Percentiles rank a stretch among this genome's conserved stretches.
These are phyloP conservation scores for Closterium sp. DNA, from an alignment of 139 green algal species.

Conservation along the genomic window DNA sequence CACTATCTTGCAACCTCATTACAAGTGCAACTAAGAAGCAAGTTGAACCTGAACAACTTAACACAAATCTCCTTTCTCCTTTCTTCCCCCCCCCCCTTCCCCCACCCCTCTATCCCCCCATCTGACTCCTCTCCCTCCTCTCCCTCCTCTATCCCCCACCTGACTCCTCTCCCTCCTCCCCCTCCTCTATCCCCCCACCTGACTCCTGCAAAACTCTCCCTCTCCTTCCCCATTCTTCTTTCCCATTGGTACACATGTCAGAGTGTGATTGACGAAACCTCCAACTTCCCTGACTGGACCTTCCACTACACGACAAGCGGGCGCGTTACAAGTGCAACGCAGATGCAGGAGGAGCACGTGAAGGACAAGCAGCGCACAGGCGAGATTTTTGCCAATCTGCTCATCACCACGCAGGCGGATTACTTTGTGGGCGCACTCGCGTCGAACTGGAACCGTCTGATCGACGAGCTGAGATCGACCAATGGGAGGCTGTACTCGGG, in stretches of 20 bases:
- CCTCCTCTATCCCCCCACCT: too few relatives aligned
- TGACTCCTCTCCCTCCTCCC: too few relatives aligned
- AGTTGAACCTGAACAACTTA: too few relatives aligned
- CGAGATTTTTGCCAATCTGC: slow-evolving; percentile 9
- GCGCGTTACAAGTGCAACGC: not conserved
- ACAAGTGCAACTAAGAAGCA: too few relatives aligned
- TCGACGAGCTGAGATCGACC: slow-evolving; percentile 34
- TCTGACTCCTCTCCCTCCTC: not conserved
- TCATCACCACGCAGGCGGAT: slow-evolving; percentile 19
- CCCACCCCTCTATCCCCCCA: too few relatives aligned
- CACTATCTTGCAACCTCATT: too few relatives aligned
- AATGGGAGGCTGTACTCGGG: slow-evolving; percentile 6
- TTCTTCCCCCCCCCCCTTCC: not conserved
- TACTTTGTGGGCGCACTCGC: slow-evolving; percentile 23
- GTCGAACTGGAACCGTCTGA: slow-evolving; percentile 34
- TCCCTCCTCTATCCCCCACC: not conserved
- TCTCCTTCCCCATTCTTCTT: too few relatives aligned
- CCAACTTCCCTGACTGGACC: not conserved
- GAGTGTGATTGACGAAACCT: not conserved
- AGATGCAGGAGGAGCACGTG: not conserved
- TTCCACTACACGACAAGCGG: not conserved
- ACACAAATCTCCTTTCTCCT: too few relatives aligned
- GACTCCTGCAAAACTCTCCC: too few relatives aligned
- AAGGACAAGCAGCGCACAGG: not conserved
- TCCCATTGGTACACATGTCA: too few relatives aligned